These are phyloP conservation scores for Starmerella geochares DNA, from an alignment of 805 yeast species.

Conservation along the genomic window DNA sequence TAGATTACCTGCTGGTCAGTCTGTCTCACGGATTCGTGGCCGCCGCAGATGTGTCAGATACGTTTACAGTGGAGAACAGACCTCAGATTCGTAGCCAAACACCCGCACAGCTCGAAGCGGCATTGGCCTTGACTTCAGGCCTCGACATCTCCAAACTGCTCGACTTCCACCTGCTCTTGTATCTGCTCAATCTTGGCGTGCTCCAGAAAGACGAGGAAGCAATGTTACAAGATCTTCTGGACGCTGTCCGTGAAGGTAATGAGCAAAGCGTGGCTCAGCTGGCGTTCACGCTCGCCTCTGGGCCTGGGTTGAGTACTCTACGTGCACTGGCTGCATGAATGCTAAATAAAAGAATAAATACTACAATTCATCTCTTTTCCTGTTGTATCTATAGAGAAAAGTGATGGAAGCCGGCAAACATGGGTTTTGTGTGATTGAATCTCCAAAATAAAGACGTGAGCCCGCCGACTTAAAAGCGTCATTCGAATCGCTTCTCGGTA, in stretches of 20 bases:
- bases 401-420: too few relatives aligned
- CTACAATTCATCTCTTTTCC: too few relatives aligned
- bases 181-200: conserved; percentile 47
- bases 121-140: conserved; percentile 35
- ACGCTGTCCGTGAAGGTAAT: background rate
- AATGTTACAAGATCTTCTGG: conserved; percentile 35
- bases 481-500: too few relatives aligned
- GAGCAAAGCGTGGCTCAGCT: conserved; percentile 28
- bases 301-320: conserved; percentile 22
- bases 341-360: too few relatives aligned
- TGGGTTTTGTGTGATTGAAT: too few relatives aligned
- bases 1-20: conserved; percentile 78
- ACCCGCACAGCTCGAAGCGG: conserved; percentile 43
- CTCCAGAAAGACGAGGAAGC: conserved; percentile 47
- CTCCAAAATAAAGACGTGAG: too few relatives aligned
- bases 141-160: conserved; percentile 30
- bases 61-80: conserved; percentile 72
- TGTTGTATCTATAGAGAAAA: too few relatives aligned
- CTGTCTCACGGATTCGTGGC: conserved; percentile 84
- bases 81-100: conserved; percentile 68
- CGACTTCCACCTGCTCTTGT: conserved; percentile 71
- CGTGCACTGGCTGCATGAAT: conserved; percentile 19
- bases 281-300: conserved; percentile 19
- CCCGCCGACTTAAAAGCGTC: too few relatives aligned
- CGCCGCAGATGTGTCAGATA: conserved; percentile 9